A percentile compares a stretch with the other conserved stretches of the same genome.
These are phyloP conservation scores for Raddia distichophylla DNA, from an alignment of 176 grass and related monocot genomes.

Conservation along the genomic window DNA sequence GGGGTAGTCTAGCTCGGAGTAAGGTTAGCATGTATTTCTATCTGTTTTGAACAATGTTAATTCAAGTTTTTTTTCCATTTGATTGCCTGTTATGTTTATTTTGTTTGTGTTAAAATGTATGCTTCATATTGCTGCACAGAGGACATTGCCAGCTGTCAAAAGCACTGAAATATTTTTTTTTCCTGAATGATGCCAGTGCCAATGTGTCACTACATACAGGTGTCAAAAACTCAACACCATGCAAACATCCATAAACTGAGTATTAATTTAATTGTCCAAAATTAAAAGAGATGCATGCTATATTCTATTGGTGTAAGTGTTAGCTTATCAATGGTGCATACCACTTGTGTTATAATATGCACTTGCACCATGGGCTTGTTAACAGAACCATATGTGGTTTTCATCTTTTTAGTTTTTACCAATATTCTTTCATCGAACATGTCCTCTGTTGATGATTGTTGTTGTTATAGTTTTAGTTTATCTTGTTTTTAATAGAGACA, in stretches of 20 bases:
- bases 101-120: not conserved
- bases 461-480: conserved; percentile 25
- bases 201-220: not conserved
- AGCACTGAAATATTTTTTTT: conserved; percentile 16
- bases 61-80: conserved; percentile 34
- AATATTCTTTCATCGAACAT: conserved; percentile 16
- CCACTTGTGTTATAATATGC: not conserved
- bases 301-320: not conserved
- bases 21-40: conserved; percentile 63
- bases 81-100: not conserved
- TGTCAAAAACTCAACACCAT: conserved; percentile 21
- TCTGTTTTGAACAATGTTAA: conserved; percentile 40
- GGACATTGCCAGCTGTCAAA: conserved; percentile 22
- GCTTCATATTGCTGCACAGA: conserved; percentile 14
- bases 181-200: not conserved
- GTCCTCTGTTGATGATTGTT: not conserved
- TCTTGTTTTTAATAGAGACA: conserved; percentile 32
- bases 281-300: not conserved
- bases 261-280: conserved; percentile 5
- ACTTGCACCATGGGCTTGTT: conserved; percentile 3
- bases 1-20: conserved; percentile 98
- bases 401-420: not conserved
- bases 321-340: not conserved
- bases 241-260: not conserved
- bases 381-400: not conserved